phyloP scores from a whole-genome alignment of 1,284 basidiomycete species.

The Tilletia walkeri region DNA sequence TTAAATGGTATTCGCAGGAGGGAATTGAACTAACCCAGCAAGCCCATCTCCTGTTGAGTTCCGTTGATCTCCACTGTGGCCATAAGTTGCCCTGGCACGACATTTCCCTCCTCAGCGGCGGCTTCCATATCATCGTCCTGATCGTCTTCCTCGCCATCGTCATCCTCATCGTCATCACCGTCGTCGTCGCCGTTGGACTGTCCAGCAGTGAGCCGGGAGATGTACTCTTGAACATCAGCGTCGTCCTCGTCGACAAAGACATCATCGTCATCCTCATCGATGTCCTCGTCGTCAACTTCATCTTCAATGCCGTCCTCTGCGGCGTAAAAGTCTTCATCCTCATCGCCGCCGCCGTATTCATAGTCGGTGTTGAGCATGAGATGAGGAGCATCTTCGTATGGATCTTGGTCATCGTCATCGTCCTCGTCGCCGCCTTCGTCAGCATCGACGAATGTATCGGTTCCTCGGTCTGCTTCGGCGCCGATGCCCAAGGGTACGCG shows the following conservation, averaged over 20 bases:
- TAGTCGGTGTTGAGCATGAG: not conserved
- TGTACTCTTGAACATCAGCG: constrained; percentile 25
- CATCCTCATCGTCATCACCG: constrained; percentile 34
- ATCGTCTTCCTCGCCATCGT: constrained; percentile 7
- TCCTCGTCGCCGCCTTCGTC: not conserved
- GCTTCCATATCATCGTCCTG: not conserved
- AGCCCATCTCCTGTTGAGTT: constrained; percentile 4
- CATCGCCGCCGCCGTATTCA: constrained; percentile 19
- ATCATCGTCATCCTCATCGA: constrained; percentile 27
- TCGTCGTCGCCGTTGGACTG: constrained; percentile 16
- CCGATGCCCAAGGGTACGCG: no score
- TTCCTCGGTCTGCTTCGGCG: no score
- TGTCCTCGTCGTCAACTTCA: constrained; percentile 26
- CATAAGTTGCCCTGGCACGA: no score
- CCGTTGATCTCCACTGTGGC: not conserved
- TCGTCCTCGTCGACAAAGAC: constrained; percentile 29
- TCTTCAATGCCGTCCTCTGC: constrained; percentile 26
- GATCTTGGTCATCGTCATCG: not conserved
- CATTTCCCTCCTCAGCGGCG: not conserved
- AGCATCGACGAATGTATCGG: not conserved
- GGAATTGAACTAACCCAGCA: not conserved
- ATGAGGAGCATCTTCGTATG: not conserved
- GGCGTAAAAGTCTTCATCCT: constrained; percentile 24
- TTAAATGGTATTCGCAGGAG: not conserved
- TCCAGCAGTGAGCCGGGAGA: constrained; percentile 30